Conservation (phyloP, 176 grass and related monocot species). For the Aegilops tauschii region DNA sequence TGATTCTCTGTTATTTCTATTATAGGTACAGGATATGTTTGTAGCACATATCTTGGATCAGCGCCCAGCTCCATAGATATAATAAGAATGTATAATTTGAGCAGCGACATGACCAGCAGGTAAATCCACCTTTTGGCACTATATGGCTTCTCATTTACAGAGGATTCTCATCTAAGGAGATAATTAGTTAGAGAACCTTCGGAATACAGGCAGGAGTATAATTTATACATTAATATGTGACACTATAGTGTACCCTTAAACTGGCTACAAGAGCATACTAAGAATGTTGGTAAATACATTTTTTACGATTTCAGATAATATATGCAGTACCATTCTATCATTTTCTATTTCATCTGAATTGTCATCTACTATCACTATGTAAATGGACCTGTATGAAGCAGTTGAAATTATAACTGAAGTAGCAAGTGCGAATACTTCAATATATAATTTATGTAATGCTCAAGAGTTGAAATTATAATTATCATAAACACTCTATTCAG, state of each 20-base stretch:
- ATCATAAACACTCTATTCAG: slow-evolving; percentile 50
- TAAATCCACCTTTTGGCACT: slow-evolving; percentile 23
- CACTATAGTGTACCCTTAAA: neutral
- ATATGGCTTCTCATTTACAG: no score
- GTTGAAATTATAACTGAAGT: slow-evolving; percentile 5
- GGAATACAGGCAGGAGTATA: neutral
- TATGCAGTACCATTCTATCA: no score
- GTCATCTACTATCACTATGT: no score
- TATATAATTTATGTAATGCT: neutral
- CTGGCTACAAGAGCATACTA: neutral
- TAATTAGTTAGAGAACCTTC: neutral
- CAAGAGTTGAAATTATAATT: slow-evolving; percentile 1
- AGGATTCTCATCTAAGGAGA: neutral
- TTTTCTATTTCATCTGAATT: no score
- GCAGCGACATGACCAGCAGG: slow-evolving; percentile 58
- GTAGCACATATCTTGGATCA: slow-evolving; percentile 75
- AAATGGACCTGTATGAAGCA: neutral
- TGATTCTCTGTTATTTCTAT: slow-evolving; percentile 20
- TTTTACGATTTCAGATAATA: neutral
- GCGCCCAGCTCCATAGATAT: slow-evolving; percentile 66
- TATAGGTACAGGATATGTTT: slow-evolving; percentile 86
- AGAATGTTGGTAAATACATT: neutral
- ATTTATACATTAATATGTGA: neutral
- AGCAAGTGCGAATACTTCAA: neutral
- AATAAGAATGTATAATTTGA: slow-evolving; percentile 88